These are phyloP conservation scores for Ramaria rubella DNA, from an alignment of 768 basidiomycete genomes.

Conservation along the genomic window DNA sequence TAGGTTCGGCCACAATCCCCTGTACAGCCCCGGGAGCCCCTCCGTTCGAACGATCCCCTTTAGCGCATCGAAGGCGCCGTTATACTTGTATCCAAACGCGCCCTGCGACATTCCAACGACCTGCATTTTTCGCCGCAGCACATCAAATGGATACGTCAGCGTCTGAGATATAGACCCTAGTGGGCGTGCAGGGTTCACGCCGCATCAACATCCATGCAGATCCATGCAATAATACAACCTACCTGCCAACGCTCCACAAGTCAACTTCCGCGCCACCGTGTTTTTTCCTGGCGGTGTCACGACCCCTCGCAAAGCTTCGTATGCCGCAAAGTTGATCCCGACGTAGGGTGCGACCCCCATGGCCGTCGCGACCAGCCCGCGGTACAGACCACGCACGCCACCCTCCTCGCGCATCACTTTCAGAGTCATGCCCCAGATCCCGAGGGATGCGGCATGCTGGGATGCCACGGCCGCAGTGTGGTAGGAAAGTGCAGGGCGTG, in stretches of 20 bases:
- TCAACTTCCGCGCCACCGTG: conserved; percentile 59
- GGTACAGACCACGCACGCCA: conserved; percentile 78
- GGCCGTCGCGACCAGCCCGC: conserved; percentile 78
- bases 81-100: conserved; percentile 57
- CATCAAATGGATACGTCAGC: conserved; percentile 93
- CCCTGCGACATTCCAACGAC: conserved; percentile 70
- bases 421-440: conserved; percentile 83
- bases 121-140: conserved; percentile 93
- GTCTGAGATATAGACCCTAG: conserved; percentile 88
- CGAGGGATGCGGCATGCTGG: conserved; percentile 25
- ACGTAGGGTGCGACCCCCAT: conserved; percentile 78
- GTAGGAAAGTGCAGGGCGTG: conserved; percentile 37
- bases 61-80: conserved; percentile 75
- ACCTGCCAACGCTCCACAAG: conserved; percentile 86
- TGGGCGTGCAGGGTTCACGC: conserved; percentile 11
- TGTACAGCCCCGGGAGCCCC: conserved; percentile 71
- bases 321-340: conserved; percentile 89
- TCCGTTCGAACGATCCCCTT: conserved; percentile 61
- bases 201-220: neutral
- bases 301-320: conserved; percentile 71
- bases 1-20: conserved; percentile 84
- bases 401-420: conserved; percentile 92
- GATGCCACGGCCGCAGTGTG: conserved; percentile 34
- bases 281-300: conserved; percentile 80
- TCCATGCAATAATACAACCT: conserved; percentile 17